Evolutionary conservation across 345 rosid genomes (phyloP), one percentile per base, ranked within the genome.

Genomic region (Eutrema heterophyllum): DNA sequence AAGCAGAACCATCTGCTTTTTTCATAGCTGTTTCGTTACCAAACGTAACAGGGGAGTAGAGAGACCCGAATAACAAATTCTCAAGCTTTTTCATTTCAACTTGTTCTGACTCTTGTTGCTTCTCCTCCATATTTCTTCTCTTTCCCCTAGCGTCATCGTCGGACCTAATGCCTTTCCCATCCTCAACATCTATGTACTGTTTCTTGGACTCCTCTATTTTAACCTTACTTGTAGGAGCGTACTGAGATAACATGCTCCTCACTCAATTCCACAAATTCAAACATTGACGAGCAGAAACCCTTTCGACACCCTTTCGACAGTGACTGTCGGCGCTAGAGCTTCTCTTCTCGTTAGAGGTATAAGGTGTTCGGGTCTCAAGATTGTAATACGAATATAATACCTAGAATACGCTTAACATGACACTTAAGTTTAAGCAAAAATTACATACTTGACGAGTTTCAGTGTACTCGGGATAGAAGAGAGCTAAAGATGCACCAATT

Each of bases 61-160:
- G 76, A 30, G 97, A 86, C 15, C 96, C 98, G 26, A 94, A 94
- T 78, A 94, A 79, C 65, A 78, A 39, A 70, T 80, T 84, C 81
- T 91, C 97, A 32, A 94, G 84, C 81, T 78, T 94, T 74, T 80
- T 86, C 91, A 85, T 89, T 53, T 91, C 87, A 51, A 70, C 84
- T 26, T 85, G 87, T 67, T 89, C 94, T 6, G 74, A 66, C 71
- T 74, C 89, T 60, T 63, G 6, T 71, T 60, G 52, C 44, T 78
- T 79, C 73, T 86, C 86, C 63, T 75, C 83, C 72, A 72, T 86
- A 85, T 81, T 88, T 67, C 85, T 87, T 86, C 85, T 92, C 86
- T 81, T 84, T 4, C 80, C 69, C 77, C 70, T 81, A 0, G 72
- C 52, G 24, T 70, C 46, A 56, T 72, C 86, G 57, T 71, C 72